A percentile compares a stretch with the other conserved stretches of the same genome.
Evolutionary conservation across 352 stramenopile species (phyloP).

Genomic region (Globisporangium recalcitrans): DNA sequence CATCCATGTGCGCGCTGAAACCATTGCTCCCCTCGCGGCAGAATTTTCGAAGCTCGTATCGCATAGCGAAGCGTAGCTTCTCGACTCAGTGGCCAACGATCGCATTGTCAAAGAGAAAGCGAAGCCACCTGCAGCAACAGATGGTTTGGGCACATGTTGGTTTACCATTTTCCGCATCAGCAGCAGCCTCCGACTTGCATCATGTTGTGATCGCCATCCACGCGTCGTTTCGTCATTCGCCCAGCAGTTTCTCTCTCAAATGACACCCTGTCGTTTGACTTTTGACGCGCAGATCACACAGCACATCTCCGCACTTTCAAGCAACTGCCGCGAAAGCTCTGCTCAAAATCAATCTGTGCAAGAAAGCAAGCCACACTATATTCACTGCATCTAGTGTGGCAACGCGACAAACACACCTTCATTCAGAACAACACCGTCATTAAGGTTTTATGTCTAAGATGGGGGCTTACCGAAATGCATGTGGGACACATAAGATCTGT

Average conservation of each 20-base stretch:
- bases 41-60: slow-evolving; percentile 3
- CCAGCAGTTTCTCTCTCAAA: background rate
- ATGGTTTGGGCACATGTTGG: background rate
- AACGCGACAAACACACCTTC: too few relatives aligned
- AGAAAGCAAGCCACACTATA: background rate
- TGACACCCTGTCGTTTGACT: background rate
- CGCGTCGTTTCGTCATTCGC: slow-evolving; percentile 7
- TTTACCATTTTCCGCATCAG: background rate
- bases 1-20: background rate
- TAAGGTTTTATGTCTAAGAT: too few relatives aligned
- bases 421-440: too few relatives aligned
- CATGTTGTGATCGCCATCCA: background rate
- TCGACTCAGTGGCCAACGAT: background rate
- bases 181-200: background rate
- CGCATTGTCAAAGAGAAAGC: background rate
- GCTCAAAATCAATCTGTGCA: background rate
- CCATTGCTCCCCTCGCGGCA: background rate
- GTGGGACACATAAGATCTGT: background rate
- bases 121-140: background rate
- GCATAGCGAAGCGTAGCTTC: background rate
- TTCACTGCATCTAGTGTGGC: too few relatives aligned
- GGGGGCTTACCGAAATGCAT: background rate
- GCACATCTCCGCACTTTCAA: too few relatives aligned
- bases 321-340: background rate
- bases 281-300: slow-evolving; percentile 3